These are phyloP conservation scores for Starmerella bombi DNA, from an alignment of 805 yeast genomes.

Conservation along the genomic window DNA sequence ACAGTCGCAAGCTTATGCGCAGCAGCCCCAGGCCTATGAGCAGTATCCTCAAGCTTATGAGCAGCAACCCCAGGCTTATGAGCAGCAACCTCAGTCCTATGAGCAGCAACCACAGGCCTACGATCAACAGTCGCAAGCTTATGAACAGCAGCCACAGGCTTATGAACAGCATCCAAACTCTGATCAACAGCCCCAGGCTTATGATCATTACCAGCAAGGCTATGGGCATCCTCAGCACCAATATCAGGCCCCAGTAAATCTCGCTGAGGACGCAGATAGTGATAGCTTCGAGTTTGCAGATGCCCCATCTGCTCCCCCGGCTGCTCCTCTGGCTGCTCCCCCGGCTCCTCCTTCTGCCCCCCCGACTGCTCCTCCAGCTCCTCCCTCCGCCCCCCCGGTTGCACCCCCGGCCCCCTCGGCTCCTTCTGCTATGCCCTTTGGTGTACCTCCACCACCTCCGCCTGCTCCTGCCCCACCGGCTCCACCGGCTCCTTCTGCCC, in stretches of 20 bases:
- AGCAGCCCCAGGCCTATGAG: background rate
- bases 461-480: conserved; percentile 23
- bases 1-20: background rate
- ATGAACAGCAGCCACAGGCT: background rate
- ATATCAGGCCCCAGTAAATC: conserved; percentile 13
- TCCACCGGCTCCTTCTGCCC: conserved; percentile 25
- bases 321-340: conserved; percentile 28
- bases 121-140: background rate
- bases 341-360: conserved; percentile 25
- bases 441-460: conserved; percentile 24
- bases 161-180: background rate
- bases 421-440: conserved; percentile 17
- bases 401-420: conserved; percentile 28
- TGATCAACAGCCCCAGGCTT: background rate
- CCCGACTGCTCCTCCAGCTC: conserved; percentile 26
- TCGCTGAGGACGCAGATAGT: background rate
- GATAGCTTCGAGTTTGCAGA: conserved; percentile 13
- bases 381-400: conserved; percentile 24
- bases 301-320: conserved; percentile 16
- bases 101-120: background rate
- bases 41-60: background rate
- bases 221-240: conserved; percentile 18
- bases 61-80: background rate
- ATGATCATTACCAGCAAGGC: too few relatives aligned
- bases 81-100: conserved; percentile 1